Percentiles rank a stretch among this genome's conserved stretches.
Conservation (phyloP, 73 alveolate species). For the Stentor coeruleus region DNA sequence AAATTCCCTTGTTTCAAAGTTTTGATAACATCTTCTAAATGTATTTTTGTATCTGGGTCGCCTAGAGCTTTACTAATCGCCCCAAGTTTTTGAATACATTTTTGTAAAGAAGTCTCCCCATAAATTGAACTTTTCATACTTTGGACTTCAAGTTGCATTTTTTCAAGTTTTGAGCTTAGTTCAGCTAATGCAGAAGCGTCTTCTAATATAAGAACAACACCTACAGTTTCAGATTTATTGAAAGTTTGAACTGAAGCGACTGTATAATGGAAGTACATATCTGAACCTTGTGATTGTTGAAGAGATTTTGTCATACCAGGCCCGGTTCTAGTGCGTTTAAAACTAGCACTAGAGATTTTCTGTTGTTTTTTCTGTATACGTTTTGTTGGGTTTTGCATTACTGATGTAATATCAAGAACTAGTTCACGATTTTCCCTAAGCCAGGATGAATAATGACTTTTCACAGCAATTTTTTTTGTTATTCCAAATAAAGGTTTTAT, state of each 20-base stretch:
- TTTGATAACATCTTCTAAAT: not conserved
- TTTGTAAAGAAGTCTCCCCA: not conserved
- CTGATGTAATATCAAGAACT: not conserved
- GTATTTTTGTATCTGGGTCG: not conserved
- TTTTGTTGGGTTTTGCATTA: not conserved
- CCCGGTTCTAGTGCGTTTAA: not conserved
- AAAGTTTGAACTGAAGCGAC: not conserved
- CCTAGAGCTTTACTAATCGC: not conserved
- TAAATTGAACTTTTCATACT: not conserved
- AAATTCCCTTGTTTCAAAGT: not conserved
- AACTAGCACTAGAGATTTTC: not conserved
- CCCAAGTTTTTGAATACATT: not conserved
- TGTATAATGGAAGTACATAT: not conserved
- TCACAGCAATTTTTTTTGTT: not conserved
- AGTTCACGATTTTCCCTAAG: not conserved
- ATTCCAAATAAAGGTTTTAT: not conserved
- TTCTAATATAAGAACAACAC: conserved; percentile 5
- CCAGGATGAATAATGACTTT: not conserved
- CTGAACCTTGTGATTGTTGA: not conserved
- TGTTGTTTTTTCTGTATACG: not conserved
- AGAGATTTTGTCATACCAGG: not conserved
- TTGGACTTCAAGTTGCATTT: not conserved
- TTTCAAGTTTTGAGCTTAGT: not conserved
- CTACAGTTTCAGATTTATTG: not conserved
- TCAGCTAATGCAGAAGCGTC: not conserved